Conservation (phyloP, 2,329 filamentous ascomycete species). For the Chaetomium globosum region DNA sequence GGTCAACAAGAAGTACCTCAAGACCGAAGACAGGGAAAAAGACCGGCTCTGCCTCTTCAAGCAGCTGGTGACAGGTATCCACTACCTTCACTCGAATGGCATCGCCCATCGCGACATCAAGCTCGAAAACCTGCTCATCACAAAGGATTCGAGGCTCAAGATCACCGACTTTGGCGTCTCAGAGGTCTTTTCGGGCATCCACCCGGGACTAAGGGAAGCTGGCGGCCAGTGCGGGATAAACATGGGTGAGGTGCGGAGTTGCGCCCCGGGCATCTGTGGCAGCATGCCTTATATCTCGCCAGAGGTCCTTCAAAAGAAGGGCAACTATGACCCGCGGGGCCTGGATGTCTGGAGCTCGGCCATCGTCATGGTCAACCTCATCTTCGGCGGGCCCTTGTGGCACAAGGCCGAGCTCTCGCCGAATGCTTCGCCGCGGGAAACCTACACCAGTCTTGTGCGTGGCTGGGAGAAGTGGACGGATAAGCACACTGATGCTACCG, state of each 20-base stretch:
- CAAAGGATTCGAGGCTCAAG: constrained; percentile 78
- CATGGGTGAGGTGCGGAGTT: constrained; percentile 71
- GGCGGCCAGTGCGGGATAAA: constrained; percentile 73
- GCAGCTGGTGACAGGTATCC: constrained; percentile 79
- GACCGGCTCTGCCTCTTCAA: constrained; percentile 87
- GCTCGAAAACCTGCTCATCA: constrained; percentile 81
- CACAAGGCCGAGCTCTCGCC: constrained; percentile 60
- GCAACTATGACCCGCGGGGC: constrained; percentile 70
- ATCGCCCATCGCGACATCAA: constrained; percentile 93
- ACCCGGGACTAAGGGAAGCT: constrained; percentile 74
- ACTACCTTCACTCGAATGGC: constrained; percentile 79
- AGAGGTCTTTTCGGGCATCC: constrained; percentile 79
- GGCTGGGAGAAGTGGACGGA: constrained; percentile 71
- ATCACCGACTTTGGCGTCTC: constrained; percentile 92
- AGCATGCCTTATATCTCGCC: constrained; percentile 86
- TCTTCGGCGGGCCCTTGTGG: constrained; percentile 75
- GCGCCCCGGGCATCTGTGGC: constrained; percentile 78
- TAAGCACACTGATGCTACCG: constrained; percentile 49
- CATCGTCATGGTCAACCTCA: constrained; percentile 78
- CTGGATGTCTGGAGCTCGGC: constrained; percentile 86
- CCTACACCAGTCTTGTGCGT: constrained; percentile 65
- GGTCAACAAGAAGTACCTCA: constrained; percentile 71
- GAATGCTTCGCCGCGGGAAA: constrained; percentile 43
- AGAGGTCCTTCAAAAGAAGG: constrained; percentile 72
- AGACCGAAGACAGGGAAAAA: constrained; percentile 61